Percentiles rank a stretch among this genome's conserved stretches.
phyloP scores from a whole-genome alignment of 148 eudicot species.

The Salicornia ramosissima region DNA sequence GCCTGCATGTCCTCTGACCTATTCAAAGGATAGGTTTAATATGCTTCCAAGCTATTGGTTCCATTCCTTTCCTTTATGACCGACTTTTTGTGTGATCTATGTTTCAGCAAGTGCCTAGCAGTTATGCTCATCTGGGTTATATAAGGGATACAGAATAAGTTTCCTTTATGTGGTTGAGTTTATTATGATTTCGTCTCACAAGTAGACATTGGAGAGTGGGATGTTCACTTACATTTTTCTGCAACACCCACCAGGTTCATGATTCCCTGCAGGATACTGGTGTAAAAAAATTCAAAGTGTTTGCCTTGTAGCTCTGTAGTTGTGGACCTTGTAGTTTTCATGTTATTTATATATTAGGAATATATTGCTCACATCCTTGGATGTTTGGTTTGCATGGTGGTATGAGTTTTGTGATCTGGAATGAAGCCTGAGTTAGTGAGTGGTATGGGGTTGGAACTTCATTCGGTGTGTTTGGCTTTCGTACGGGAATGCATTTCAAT shows the following conservation, averaged over 20 bases:
- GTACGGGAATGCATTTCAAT: too few species aligned
- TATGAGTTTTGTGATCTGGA: too few species aligned
- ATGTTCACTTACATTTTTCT: background rate
- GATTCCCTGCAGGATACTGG: too few species aligned
- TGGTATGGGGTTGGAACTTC: too few species aligned
- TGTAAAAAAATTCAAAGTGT: too few species aligned
- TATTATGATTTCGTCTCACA: background rate
- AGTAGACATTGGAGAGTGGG: background rate
- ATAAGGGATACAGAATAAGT: background rate
- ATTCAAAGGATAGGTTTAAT: background rate
- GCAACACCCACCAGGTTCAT: background rate
- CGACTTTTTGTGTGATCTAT: background rate
- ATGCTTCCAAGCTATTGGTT: background rate
- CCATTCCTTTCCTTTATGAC: background rate
- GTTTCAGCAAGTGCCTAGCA: background rate
- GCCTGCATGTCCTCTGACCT: background rate
- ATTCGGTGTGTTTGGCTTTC: too few species aligned
- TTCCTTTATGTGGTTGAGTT: background rate
- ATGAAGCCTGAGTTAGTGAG: too few species aligned
- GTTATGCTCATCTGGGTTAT: background rate
- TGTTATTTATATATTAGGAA: too few species aligned
- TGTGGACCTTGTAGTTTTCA: too few species aligned
- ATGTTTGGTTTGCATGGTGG: too few species aligned
- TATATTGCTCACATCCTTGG: too few species aligned
- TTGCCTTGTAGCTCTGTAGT: too few species aligned